A percentile compares a stretch with the other conserved stretches of the same genome.
These are phyloP conservation scores for Podila epicladia DNA, from an alignment of 192 early-diverging fungal genomes.

Conservation along the genomic window DNA sequence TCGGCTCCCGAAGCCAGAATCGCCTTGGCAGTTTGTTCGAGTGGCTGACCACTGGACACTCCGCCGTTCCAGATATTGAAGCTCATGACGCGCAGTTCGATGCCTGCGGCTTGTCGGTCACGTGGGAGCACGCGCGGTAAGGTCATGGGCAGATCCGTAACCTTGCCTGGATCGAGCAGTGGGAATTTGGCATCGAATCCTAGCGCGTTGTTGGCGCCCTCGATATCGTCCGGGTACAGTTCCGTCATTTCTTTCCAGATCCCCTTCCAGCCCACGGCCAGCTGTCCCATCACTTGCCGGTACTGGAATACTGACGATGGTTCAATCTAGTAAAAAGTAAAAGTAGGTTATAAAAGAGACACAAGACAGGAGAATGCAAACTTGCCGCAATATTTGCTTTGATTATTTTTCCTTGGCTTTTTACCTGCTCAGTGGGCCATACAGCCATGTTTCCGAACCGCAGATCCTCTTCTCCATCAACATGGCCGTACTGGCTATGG, in stretches of 20 bases:
- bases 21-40: constrained; percentile 47
- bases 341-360: neutral
- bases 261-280: constrained; percentile 34
- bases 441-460: constrained; percentile 38
- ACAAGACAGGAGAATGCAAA: neutral
- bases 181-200: constrained; percentile 29
- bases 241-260: constrained; percentile 17
- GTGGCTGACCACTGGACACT: constrained; percentile 8
- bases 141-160: constrained; percentile 5
- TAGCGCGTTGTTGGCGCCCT: constrained; percentile 39
- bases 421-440: constrained; percentile 49
- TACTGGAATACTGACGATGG: constrained; percentile 17
- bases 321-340: constrained; percentile 7
- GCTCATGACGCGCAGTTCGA: constrained; percentile 51
- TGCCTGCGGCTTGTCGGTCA: constrained; percentile 34
- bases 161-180: constrained; percentile 8
- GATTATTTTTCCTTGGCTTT: neutral
- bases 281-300: constrained; percentile 19
- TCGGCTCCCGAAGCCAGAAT: constrained; percentile 50
- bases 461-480: constrained; percentile 47
- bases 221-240: constrained; percentile 19
- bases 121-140: constrained; percentile 33
- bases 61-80: constrained; percentile 56
- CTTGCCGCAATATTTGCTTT: too few relatives aligned
- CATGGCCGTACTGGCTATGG: constrained; percentile 50